A percentile compares a stretch with the other conserved stretches of the same genome.
Conservation (phyloP, 2,329 filamentous ascomycete genomes). For the Colletotrichum sp. region DNA sequence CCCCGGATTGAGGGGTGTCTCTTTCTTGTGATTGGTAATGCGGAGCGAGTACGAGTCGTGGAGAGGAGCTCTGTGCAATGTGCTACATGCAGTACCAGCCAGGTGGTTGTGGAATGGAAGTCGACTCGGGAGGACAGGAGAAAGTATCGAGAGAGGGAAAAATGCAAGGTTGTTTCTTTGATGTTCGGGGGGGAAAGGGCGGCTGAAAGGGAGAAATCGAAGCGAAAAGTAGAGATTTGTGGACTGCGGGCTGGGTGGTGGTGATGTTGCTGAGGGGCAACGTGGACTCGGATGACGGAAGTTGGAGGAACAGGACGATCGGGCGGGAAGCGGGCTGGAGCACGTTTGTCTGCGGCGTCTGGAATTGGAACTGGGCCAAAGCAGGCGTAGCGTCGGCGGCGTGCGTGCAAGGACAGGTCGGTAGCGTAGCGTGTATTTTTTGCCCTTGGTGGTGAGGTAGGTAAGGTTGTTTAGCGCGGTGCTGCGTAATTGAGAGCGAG, state of each 20-base stretch:
- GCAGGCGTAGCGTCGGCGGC: neutral
- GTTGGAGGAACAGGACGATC: conserved; percentile 15
- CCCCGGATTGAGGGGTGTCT: neutral
- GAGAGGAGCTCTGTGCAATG: neutral
- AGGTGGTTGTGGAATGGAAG: neutral
- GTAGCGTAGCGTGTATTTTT: neutral
- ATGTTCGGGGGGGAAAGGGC: neutral
- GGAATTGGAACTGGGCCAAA: neutral
- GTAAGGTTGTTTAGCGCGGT: neutral
- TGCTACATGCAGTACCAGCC: neutral
- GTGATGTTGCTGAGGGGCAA: conserved; percentile 17
- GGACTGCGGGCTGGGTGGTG: conserved; percentile 5
- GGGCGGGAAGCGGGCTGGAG: conserved; percentile 8
- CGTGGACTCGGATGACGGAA: conserved; percentile 21
- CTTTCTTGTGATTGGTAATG: conserved; percentile 12
- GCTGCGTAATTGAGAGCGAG: neutral
- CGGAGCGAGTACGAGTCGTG: conserved; percentile 10
- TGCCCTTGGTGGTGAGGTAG: neutral
- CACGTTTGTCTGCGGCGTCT: conserved; percentile 2
- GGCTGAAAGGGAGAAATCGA: conserved; percentile 12
- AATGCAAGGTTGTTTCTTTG: conserved; percentile 8
- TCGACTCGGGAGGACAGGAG: neutral
- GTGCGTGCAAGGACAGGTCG: neutral
- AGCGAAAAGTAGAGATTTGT: conserved; percentile 13
- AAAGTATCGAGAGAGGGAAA: neutral